Base-by-base conservation (phyloP, 1,139 yeast species). In the Pichia sp. region DNA sequence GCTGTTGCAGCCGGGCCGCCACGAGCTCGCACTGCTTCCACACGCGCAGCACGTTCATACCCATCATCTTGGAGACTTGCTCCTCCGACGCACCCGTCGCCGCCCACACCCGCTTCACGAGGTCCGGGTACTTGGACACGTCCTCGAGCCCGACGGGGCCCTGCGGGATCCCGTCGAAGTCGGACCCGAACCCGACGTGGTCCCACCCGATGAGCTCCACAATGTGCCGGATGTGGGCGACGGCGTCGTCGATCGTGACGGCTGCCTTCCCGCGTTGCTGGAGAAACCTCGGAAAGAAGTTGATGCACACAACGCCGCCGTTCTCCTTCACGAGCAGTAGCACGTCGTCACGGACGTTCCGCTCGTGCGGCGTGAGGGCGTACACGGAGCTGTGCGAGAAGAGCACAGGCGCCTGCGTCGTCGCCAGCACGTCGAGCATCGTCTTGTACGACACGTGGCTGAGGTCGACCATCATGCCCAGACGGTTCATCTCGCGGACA, bases 381-480 rank as follows among this genome's bases (percentile, higher is more conserved):
- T 69, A 77, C 2, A 74, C 79, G 0, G 81, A 77, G 29, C 79
- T 73, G 60, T 79, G 83, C 3, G 81, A 76, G 61, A 75, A 79
- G 8, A 79, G 71, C 1, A 79, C 79, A 0, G 84, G 84, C 0
- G 81, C 73, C 52, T 71, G 63, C 4, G 80, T 65, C 3, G 72
- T 64, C 14, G 67, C 67, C 38, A 79, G 61, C 5, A 72, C 73
- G 59, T 79, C 81, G 6, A 68, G 51, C 83, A 79, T 79, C 1
- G 83, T 79, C 58, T 78, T 69, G 50, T 74, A 65, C 16, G 80
- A 75, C 16, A 78, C 82, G 64, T 79, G 84, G 41, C 79, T 72
- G 36, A 79, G 64, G 61, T 79, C 84, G 17, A 78, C 80, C 67
- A 79, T 71, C 79, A 79, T 77, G 1, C 83, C 83, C 6, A 79